Evolutionary conservation across 2,329 filamentous ascomycete species (phyloP), one percentile per base, ranked within the genome.

Genomic region (Sclerotinia trifoliorum): DNA sequence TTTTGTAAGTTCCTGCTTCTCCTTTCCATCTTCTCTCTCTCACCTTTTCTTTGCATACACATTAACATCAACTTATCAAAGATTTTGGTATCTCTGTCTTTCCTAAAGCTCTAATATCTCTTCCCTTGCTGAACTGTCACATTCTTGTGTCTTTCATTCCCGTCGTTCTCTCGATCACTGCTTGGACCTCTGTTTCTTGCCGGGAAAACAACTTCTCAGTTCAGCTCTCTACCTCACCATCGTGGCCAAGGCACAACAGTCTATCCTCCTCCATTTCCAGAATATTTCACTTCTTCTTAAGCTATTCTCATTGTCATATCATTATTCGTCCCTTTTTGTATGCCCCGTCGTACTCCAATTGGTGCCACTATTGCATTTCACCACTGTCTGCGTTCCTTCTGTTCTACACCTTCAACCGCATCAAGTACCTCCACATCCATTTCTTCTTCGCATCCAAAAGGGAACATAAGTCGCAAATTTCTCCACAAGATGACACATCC

Each of bases 341-440:
- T 67, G 65, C 65, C 65, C 39, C 65, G 46, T 63, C 65, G 65
- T 32, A 67, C 65, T 21, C 65, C 65, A 29, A 67, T 67, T 32
- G 58, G 65, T 73, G 69, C 39, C 21, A 67, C 65, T 65, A 62
- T 60, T 68, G 58, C 67, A 68, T 74, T 71, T 24, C 73, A 77
- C 73, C 74, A 77, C 60, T 72, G 75, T 69, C 51, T 77, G 70
- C 74, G 74, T 52, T 76, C 73, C 65, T 76, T 77, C 67, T 71
- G 73, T 69, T 69, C 54, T 67, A 70, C 35, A 69, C 70, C 54
- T 62, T 70, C 21, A 32, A 58, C 19, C 42, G 5, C n/a, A 21
- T 70, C 24, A 26, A 62, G 29, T 51, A 7, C n/a, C 26, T 63
- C 65, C 29, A 32, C 56, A 46, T 17, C 48, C 32, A 46, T 29